These are phyloP conservation scores for Mycena epipterygia DNA, from an alignment of 768 basidiomycete species.

Conservation along the genomic window DNA sequence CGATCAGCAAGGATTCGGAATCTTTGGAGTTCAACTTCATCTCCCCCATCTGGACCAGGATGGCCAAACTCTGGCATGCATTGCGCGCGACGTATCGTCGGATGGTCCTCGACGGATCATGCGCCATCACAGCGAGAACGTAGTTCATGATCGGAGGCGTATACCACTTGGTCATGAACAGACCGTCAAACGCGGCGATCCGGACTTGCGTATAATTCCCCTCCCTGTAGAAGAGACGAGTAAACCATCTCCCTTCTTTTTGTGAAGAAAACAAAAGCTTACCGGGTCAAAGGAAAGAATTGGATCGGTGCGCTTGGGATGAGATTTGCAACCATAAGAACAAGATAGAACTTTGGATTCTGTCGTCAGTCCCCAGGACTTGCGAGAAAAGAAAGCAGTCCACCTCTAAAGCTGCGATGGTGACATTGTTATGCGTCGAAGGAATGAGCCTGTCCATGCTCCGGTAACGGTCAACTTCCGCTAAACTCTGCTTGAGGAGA, in stretches of 20 bases:
- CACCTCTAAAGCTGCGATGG: slow-evolving; percentile 92
- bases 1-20: slow-evolving; percentile 82
- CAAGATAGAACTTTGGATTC: slow-evolving; percentile 76
- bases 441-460: slow-evolving; percentile 97
- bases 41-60: slow-evolving; percentile 91
- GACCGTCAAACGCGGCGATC: slow-evolving; percentile 93
- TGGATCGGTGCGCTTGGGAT: slow-evolving; percentile 81
- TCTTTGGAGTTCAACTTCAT: slow-evolving; percentile 85
- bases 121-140: slow-evolving; percentile 86
- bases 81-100: slow-evolving; percentile 90
- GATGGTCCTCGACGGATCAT: slow-evolving; percentile 86
- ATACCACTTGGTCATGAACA: slow-evolving; percentile 93
- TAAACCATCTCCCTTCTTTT: slow-evolving; percentile 29
- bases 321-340: slow-evolving; percentile 81
- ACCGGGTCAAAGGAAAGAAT: slow-evolving; percentile 94
- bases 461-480: slow-evolving; percentile 92
- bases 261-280: slow-evolving; percentile 44
- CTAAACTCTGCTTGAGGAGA: slow-evolving; percentile 79
- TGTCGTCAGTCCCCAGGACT: slow-evolving; percentile 12
- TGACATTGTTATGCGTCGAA: slow-evolving; percentile 94
- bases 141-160: slow-evolving; percentile 88
- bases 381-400: slow-evolving; percentile 2
- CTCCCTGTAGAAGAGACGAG: slow-evolving; percentile 66
- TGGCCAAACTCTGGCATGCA: slow-evolving; percentile 88
- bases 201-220: slow-evolving; percentile 95